phyloP scores from a whole-genome alignment of 331 rosid genomes.

The Malus hybrid region DNA sequence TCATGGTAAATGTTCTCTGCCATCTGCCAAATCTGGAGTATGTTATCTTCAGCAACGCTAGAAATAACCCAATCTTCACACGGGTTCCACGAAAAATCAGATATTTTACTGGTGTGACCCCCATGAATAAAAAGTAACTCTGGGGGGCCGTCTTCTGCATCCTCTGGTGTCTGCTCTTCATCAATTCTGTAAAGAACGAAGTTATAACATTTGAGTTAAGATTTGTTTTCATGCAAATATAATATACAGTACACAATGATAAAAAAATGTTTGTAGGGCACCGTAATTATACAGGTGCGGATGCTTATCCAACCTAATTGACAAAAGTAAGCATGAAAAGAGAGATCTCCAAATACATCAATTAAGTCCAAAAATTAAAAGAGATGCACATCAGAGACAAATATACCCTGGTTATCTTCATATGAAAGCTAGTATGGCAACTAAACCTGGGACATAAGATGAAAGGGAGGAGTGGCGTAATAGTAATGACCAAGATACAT shows the following conservation, averaged over 20 bases:
- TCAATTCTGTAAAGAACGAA: conserved; percentile 52
- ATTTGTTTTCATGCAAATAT: neutral
- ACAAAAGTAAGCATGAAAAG: neutral
- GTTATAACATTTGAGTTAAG: neutral
- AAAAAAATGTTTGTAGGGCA: neutral
- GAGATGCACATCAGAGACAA: neutral
- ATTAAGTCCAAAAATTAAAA: no score
- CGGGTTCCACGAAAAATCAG: conserved; percentile 96
- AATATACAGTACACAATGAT: neutral
- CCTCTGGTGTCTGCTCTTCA: conserved; percentile 91
- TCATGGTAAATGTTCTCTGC: conserved; percentile 97
- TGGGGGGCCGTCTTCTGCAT: conserved; percentile 96
- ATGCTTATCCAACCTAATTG: neutral
- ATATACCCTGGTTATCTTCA: neutral
- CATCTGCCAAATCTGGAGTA: conserved; percentile 99
- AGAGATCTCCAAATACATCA: no score
- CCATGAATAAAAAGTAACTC: conserved; percentile 96
- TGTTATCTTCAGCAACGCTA: conserved; percentile 96
- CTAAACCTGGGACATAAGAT: neutral
- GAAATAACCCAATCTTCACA: conserved; percentile 97
- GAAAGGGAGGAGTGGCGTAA: neutral
- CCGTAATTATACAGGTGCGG: neutral
- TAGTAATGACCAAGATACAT: neutral
- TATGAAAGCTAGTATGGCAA: neutral
- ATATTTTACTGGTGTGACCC: conserved; percentile 97